A percentile compares a stretch with the other conserved stretches of the same genome.
phyloP scores from a whole-genome alignment of 2,329 filamentous ascomycete genomes.

The Epichloe sylvatica region DNA sequence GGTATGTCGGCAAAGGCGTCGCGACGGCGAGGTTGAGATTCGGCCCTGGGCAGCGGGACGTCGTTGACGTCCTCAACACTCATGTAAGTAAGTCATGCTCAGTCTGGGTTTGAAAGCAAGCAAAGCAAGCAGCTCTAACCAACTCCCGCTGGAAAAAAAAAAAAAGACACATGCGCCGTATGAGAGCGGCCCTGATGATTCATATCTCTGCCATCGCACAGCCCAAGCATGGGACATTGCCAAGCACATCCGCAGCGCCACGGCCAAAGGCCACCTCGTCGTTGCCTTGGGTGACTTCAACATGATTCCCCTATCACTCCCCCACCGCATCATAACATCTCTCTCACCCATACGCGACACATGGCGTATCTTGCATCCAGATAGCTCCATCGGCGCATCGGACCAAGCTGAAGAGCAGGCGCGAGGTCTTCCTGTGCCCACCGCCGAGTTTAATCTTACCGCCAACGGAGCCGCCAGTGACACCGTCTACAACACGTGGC shows the following conservation, averaged over 20 bases:
- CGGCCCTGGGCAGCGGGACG: constrained; percentile 47
- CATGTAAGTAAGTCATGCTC: constrained; percentile 47
- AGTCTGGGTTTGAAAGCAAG: neutral
- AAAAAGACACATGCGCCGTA: constrained; percentile 66
- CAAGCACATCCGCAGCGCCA: constrained; percentile 71
- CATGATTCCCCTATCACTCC: constrained; percentile 77
- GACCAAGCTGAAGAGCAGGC: constrained; percentile 52
- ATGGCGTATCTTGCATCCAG: constrained; percentile 73
- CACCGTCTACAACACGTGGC: constrained; percentile 79
- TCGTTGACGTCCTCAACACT: constrained; percentile 84
- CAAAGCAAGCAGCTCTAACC: too few species aligned
- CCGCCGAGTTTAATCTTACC: constrained; percentile 60
- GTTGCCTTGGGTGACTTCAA: constrained; percentile 90
- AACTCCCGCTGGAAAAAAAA: neutral
- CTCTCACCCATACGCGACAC: constrained; percentile 67
- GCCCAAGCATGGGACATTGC: constrained; percentile 92
- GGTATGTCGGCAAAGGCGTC: constrained; percentile 91
- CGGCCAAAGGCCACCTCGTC: constrained; percentile 68
- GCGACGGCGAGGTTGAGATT: constrained; percentile 69
- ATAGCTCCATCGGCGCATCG: constrained; percentile 66
- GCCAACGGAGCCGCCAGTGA: constrained; percentile 84
- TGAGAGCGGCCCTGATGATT: constrained; percentile 63
- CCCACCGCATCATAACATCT: constrained; percentile 64
- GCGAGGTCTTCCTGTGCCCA: constrained; percentile 54
- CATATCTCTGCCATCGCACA: constrained; percentile 79